Percentiles rank a stretch among this genome's conserved stretches.
Conservation (phyloP, 2,329 filamentous ascomycete species). For the Cercospora beticola region DNA sequence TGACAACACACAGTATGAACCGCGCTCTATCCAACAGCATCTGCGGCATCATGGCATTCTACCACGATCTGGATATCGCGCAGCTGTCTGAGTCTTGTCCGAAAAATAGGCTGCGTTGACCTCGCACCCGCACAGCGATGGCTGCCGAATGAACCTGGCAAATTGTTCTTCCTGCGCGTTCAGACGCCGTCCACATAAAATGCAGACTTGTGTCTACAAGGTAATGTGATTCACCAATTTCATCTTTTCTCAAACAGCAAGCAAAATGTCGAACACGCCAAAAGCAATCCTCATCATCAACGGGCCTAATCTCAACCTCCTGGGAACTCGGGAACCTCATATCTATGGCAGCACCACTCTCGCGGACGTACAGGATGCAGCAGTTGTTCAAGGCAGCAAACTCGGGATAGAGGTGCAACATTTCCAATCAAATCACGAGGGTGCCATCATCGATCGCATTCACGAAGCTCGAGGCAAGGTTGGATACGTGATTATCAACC, state of each 20-base stretch:
- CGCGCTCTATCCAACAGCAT: neutral
- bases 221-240: neutral
- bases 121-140: neutral
- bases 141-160: neutral
- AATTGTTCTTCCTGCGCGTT: constrained; percentile 10
- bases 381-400: constrained; percentile 50
- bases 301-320: constrained; percentile 78
- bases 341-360: constrained; percentile 73
- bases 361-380: constrained; percentile 56
- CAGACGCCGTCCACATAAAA: neutral
- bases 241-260: neutral
- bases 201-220: neutral
- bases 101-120: neutral
- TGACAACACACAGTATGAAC: neutral
- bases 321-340: constrained; percentile 70
- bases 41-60: neutral
- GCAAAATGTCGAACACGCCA: neutral
- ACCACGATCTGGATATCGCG: neutral
- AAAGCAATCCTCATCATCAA: constrained; percentile 24
- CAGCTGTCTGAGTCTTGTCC: neutral
- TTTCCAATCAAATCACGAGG: constrained; percentile 79
- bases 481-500: constrained; percentile 73
- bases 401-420: constrained; percentile 55
- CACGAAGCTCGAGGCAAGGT: constrained; percentile 61
- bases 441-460: constrained; percentile 70